phyloP scores from a whole-genome alignment of 495 filamentous ascomycete genomes.

The Bombardia bombarda region DNA sequence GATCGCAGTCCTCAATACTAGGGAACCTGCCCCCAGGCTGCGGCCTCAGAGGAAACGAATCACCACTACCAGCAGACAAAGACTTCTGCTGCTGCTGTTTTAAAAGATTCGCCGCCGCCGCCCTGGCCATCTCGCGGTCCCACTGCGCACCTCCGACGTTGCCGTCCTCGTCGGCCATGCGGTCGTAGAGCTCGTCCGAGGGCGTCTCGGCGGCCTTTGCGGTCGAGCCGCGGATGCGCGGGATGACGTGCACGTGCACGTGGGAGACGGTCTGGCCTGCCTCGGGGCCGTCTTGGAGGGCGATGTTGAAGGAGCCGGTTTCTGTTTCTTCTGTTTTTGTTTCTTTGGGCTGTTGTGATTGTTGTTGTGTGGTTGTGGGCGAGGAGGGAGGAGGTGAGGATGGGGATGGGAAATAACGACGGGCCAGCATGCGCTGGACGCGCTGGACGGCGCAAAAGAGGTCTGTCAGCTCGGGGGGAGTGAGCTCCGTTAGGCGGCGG shows the following conservation, averaged over 20 bases:
- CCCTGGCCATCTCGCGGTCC: slow-evolving; percentile 21
- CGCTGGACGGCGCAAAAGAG: slow-evolving; percentile 78
- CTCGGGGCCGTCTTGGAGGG: slow-evolving; percentile 81
- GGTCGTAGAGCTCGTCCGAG: slow-evolving; percentile 62
- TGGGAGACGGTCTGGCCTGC: slow-evolving; percentile 88
- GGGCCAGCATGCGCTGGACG: slow-evolving; percentile 69
- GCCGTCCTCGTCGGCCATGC: slow-evolving; percentile 78
- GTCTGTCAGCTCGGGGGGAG: slow-evolving; percentile 65
- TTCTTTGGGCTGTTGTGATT: neutral
- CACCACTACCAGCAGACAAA: neutral
- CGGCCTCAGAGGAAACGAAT: slow-evolving; percentile 19
- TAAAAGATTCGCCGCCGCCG: neutral
- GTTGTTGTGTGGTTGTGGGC: slow-evolving; percentile 13
- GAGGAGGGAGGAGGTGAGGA: neutral
- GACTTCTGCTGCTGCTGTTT: neutral
- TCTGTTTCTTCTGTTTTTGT: neutral
- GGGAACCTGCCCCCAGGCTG: slow-evolving; percentile 39
- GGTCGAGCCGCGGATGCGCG: slow-evolving; percentile 44
- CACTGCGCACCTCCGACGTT: slow-evolving; percentile 61
- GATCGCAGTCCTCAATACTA: slow-evolving; percentile 55
- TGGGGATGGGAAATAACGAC: slow-evolving; percentile 50
- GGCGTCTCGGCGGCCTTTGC: slow-evolving; percentile 40
- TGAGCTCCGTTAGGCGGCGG: slow-evolving; percentile 68
- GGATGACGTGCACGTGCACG: slow-evolving; percentile 91
- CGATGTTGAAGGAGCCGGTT: slow-evolving; percentile 71